These are phyloP conservation scores for Priceomyces melissophilus DNA, from an alignment of 805 yeast genomes.

Conservation along the genomic window DNA sequence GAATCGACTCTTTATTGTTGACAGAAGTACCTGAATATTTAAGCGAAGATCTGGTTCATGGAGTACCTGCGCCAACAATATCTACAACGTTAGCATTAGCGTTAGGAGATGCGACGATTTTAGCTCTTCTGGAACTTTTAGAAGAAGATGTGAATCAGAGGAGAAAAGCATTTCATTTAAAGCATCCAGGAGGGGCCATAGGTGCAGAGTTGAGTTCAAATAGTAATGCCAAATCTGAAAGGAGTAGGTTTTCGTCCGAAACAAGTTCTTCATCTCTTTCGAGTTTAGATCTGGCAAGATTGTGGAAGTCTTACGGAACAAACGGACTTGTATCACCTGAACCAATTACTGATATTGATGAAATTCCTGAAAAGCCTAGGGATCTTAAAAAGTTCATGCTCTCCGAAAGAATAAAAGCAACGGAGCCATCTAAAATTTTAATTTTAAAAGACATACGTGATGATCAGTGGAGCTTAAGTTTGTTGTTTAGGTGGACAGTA, in stretches of 20 bases:
- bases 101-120: constrained; percentile 72
- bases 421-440: constrained; percentile 17
- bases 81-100: constrained; percentile 75
- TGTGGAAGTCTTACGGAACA: background rate
- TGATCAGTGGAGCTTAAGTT: constrained; percentile 27
- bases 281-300: constrained; percentile 12
- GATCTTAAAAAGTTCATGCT: constrained; percentile 12
- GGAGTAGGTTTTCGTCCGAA: constrained; percentile 12
- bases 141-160: constrained; percentile 55
- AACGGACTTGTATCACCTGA: constrained; percentile 11
- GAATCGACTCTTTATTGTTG: constrained; percentile 50
- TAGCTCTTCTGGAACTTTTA: constrained; percentile 68
- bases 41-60: constrained; percentile 63
- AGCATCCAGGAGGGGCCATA: constrained; percentile 92
- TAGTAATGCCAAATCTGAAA: constrained; percentile 9
- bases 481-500: constrained; percentile 31
- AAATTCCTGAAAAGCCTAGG: constrained; percentile 6
- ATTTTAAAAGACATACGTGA: constrained; percentile 5
- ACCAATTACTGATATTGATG: constrained; percentile 23
- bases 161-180: constrained; percentile 55
- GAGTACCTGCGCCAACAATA: constrained; percentile 84
- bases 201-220: constrained; percentile 49
- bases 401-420: constrained; percentile 15
- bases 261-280: constrained; percentile 10
- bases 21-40: constrained; percentile 60